Evolutionary conservation across 2,329 filamentous ascomycete species (phyloP), one percentile per base, ranked within the genome.

Genomic region (Camptophora hylomeconis): DNA sequence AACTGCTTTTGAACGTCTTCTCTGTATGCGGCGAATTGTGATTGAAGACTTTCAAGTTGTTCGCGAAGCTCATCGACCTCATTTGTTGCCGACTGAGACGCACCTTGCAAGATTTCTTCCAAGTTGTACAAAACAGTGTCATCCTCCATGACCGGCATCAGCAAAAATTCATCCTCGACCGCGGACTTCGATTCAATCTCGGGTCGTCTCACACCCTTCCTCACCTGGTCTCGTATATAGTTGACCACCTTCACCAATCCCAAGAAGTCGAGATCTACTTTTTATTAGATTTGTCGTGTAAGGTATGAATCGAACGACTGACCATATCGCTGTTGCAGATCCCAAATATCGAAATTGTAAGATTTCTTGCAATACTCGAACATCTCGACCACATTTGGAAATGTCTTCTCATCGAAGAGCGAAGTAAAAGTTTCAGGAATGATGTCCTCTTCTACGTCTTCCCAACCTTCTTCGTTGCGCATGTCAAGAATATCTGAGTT

Each of bases 41-140:
- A 57, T 32, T 64, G 63, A 16, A 79, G 53, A 16, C 60, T 63
- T 26, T 70, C 67, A 6, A 80, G 53, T 44, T 79, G 66, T 21
- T 68, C 65, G 47, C 76, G 67, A 2, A 80, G 64, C 37, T 69
- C 60, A 36, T 73, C 69, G 37, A 67, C 61, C 32, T 61, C 57
- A 47, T 21, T 67, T 12, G 33, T 43, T 20, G 39, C 44, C 4
- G 41, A 14, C 9, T 34, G 30, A 7, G 36, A 39, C 10, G 39
- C 30, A 4, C 56, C 53, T 16, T 62, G 53, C 20, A 62, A 57
- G 7, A 92, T 61, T 38, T 94, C 89, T 39, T 92, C 87, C 12
- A 98, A 63, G 32, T 72, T 80, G 49, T 92, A 84, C 17, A 98
- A 71, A 30, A 95, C 61, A 3, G 86, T 80, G 51, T 98, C 89